phyloP scores from a whole-genome alignment of 352 stramenopile genomes.

The Phytophthora sansomeana region DNA sequence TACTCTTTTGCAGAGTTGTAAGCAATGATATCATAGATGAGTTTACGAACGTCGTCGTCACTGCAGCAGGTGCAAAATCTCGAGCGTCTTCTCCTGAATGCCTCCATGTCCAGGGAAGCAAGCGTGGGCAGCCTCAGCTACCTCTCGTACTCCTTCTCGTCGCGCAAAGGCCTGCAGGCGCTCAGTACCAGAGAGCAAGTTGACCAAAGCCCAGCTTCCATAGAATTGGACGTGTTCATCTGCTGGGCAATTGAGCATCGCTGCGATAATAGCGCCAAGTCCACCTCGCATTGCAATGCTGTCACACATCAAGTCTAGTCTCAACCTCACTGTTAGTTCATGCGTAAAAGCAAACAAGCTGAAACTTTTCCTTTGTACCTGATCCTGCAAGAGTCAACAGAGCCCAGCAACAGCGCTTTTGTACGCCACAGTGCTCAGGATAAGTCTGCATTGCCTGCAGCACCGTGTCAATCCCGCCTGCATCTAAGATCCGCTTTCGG shows the following conservation, averaged over 20 bases:
- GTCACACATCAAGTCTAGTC: constrained; percentile 71
- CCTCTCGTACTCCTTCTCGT: constrained; percentile 78
- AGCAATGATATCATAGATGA: constrained; percentile 26
- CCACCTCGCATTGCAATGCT: constrained; percentile 66
- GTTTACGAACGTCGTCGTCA: constrained; percentile 14
- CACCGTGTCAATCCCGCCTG: constrained; percentile 80
- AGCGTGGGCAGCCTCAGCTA: constrained; percentile 79
- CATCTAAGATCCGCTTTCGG: constrained; percentile 72
- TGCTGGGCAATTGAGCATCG: constrained; percentile 77
- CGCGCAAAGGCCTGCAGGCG: constrained; percentile 65
- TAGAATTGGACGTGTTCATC: constrained; percentile 73
- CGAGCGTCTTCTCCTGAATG: constrained; percentile 83
- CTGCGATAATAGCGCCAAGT: constrained; percentile 70
- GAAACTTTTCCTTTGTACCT: constrained; percentile 33
- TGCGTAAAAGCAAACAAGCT: background rate
- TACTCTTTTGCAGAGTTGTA: constrained; percentile 50
- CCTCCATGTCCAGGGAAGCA: constrained; percentile 81
- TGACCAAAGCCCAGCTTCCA: constrained; percentile 74
- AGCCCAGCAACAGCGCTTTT: constrained; percentile 87
- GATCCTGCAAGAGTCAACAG: constrained; percentile 84
- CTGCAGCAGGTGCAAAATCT: constrained; percentile 66
- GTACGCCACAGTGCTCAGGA: constrained; percentile 66
- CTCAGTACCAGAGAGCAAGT: constrained; percentile 62
- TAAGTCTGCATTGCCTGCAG: constrained; percentile 89
- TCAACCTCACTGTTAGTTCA: background rate